Base-by-base conservation (phyloP, 495 filamentous ascomycete species). In the Parathielavia hyrcaniae region DNA sequence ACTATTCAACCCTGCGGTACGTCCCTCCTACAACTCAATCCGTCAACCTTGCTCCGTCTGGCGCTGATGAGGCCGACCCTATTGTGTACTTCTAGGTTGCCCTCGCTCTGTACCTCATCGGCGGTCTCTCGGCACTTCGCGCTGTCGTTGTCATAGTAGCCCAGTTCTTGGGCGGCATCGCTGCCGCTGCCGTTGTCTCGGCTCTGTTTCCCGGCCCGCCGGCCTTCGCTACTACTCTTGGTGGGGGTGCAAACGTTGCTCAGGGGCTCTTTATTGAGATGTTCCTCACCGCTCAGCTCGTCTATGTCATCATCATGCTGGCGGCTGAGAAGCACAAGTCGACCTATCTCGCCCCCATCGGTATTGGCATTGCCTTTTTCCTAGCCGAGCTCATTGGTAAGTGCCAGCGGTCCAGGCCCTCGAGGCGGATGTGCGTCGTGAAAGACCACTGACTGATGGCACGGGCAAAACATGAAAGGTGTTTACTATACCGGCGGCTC, bases 241-340 rank as follows among this genome's bases (percentile, higher is more conserved):
- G 79, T 10, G 79, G 77, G 2, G 69, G 68, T 20, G 73, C 86
- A 0, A 82, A 77, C 7, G 77, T 82, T 22, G 75, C 75, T 0
- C 85, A 88, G 47, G 86, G 83, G 5, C 81, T 91, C 69, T 81
- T 81, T 58, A 89, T 93, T 56, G 90, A 93, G 71, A 79, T 87
- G 74, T 86, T 95, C 60, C 77, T 92, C 13, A 93, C 89, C 0
- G 80, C 86, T 1, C 80, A 90, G 68, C 72, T 95, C 34, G 82
- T 91, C 19, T 83, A 91, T 55, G 80, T 87, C 7, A 85, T 92
- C 35, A 87, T 91, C 71, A 89, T 95, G 76, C 72, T 93, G 48
- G 89, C 89, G 4, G 85, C 83, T 16, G 88, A 91, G 69, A 93
- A 91, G 71, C 86, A 90, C 69, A 86, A 86, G 63, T 83, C 77